Percentiles rank a stretch among this genome's conserved stretches.
Conservation (phyloP, 108 stramenopile species). For the Stephanodiscus triporus region DNA sequence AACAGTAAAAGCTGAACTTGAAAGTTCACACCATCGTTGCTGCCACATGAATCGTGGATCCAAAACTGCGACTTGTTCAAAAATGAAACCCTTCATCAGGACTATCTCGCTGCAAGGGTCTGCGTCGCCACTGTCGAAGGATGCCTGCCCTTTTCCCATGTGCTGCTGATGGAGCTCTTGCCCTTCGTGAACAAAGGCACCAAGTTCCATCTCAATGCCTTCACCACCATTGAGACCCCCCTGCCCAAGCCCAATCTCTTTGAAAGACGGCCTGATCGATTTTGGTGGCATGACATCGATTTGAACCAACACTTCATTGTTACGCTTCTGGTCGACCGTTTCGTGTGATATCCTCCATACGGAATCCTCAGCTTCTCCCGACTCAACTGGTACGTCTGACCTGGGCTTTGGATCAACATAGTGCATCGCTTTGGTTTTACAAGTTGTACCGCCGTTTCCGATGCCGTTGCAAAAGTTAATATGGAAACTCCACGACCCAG, state of each 20-base stretch:
- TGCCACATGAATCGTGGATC: conserved; percentile 33
- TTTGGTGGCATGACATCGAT: conserved; percentile 16
- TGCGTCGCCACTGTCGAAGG: neutral
- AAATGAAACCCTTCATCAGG: conserved; percentile 27
- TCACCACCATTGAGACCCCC: neutral
- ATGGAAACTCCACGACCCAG: conserved; percentile 31
- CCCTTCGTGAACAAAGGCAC: no score
- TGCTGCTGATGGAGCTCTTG: no score
- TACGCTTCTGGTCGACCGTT: conserved; percentile 27
- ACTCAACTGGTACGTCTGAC: conserved; percentile 5
- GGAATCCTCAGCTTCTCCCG: conserved; percentile 11
- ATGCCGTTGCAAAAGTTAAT: conserved; percentile 36
- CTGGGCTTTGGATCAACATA: no score
- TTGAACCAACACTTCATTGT: conserved; percentile 35
- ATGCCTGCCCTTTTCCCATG: neutral
- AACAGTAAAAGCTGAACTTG: conserved; percentile 14
- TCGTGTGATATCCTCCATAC: conserved; percentile 34
- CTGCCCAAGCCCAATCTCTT: neutral
- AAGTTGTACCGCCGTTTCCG: conserved; percentile 15
- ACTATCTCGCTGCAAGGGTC: conserved; percentile 1
- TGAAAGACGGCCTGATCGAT: neutral
- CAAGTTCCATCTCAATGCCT: no score
- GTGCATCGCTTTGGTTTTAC: conserved; percentile 18
- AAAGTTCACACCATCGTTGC: conserved; percentile 29
- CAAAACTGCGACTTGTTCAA: conserved; percentile 12